Evolutionary conservation across 108 stramenopile species (phyloP).

Genomic region (Cyclotella baltica): DNA sequence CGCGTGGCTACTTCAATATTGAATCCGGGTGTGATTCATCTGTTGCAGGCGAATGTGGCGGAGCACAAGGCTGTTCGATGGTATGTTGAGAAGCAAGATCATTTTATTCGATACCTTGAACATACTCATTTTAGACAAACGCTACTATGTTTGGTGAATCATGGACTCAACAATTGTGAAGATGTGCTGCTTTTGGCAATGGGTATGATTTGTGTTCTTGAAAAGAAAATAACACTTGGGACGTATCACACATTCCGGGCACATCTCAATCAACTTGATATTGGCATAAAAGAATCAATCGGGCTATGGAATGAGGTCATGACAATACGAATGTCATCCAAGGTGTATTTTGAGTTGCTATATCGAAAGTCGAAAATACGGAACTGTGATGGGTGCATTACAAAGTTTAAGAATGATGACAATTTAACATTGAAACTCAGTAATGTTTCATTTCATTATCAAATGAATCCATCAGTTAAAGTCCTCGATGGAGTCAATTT

Average conservation of each 20-base stretch:
- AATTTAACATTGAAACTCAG: slow-evolving; percentile 24
- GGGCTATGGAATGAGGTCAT: slow-evolving; percentile 30
- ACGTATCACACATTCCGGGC: slow-evolving; percentile 29
- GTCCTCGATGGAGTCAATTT: slow-evolving; percentile 64
- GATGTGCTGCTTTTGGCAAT: slow-evolving; percentile 26
- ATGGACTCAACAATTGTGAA: slow-evolving; percentile 17
- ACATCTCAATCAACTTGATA: slow-evolving; percentile 25
- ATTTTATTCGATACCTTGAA: slow-evolving; percentile 26
- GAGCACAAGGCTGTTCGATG: slow-evolving; percentile 4
- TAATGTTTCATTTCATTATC: slow-evolving; percentile 89
- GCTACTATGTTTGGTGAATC: slow-evolving; percentile 22
- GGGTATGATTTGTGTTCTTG: slow-evolving; percentile 18
- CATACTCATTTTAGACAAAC: slow-evolving; percentile 33
- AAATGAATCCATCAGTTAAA: slow-evolving; percentile 62
- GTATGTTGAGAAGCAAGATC: slow-evolving; percentile 12
- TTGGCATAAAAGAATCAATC: slow-evolving; percentile 18
- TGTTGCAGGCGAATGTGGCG: slow-evolving; percentile 6
- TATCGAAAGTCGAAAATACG: slow-evolving; percentile 33
- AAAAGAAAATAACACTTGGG: slow-evolving; percentile 26
- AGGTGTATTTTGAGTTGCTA: slow-evolving; percentile 34
- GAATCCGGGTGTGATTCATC: slow-evolving; percentile 2
- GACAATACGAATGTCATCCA: slow-evolving; percentile 32
- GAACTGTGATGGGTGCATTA: background rate
- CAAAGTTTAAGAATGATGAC: background rate
- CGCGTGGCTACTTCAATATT: slow-evolving; percentile 12